Evolutionary conservation across 192 early-diverging fungal species (phyloP).

Genomic region (Coemansia sp.): DNA sequence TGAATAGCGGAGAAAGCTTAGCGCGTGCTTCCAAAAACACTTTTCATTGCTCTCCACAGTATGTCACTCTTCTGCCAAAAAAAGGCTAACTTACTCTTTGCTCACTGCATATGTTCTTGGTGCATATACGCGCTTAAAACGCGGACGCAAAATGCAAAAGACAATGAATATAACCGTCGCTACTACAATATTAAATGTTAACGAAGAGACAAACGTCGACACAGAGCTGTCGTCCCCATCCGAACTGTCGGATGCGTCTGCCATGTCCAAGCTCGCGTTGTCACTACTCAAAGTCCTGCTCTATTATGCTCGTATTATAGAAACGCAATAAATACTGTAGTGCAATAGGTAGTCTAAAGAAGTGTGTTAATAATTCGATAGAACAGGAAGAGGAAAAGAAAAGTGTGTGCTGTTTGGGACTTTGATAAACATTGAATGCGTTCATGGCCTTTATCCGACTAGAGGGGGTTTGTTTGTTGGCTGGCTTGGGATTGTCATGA

Average conservation of each 20-base stretch:
- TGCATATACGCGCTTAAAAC: conserved; percentile 68
- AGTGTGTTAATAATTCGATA: not conserved
- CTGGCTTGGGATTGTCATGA: not conserved
- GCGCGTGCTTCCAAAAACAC: not conserved
- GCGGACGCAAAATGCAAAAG: conserved; percentile 68
- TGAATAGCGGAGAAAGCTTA: conserved; percentile 1
- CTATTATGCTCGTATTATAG: not conserved
- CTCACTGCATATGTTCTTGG: conserved; percentile 67
- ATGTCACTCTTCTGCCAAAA: not conserved
- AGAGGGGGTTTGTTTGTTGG: not conserved
- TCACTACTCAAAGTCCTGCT: not conserved
- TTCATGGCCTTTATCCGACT: too few species aligned
- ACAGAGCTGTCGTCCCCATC: conserved; percentile 47
- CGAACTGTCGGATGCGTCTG: conserved; percentile 1
- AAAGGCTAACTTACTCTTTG: conserved; percentile 32
- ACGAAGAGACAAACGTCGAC: conserved; percentile 67
- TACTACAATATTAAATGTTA: conserved; percentile 68
- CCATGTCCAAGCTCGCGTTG: conserved; percentile 1
- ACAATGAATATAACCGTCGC: conserved; percentile 57
- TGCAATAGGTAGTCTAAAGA: not conserved
- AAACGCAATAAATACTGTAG: not conserved
- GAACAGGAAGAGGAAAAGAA: not conserved
- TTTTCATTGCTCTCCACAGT: not conserved
- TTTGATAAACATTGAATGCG: not conserved
- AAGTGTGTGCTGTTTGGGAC: not conserved